These are phyloP conservation scores for Sporobolomyces roseus DNA, from an alignment of 768 basidiomycete species.

Conservation along the genomic window DNA sequence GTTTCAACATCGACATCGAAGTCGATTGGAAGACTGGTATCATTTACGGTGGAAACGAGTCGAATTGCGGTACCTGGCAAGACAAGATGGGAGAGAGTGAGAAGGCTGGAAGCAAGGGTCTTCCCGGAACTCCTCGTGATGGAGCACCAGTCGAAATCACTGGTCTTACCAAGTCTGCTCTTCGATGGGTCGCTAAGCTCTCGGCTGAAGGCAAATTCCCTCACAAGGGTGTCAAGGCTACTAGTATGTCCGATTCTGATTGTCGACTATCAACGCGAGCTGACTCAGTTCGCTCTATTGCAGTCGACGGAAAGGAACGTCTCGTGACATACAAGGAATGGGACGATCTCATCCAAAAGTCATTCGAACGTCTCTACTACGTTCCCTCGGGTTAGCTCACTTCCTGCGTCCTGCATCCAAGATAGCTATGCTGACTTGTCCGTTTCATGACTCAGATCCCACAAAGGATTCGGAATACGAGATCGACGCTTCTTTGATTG, in stretches of 20 bases:
- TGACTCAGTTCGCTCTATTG: slow-evolving; percentile 2
- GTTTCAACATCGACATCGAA: slow-evolving; percentile 85
- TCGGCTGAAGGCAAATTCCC: slow-evolving; percentile 69
- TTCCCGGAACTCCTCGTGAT: slow-evolving; percentile 93
- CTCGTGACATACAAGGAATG: slow-evolving; percentile 86
- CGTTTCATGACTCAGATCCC: slow-evolving; percentile 57
- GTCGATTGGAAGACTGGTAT: slow-evolving; percentile 97
- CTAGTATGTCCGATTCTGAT: slow-evolving; percentile 56
- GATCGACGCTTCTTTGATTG: slow-evolving; percentile 66
- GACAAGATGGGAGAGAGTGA: slow-evolving; percentile 66
- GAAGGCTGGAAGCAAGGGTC: slow-evolving; percentile 86
- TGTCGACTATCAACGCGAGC: slow-evolving; percentile 8
- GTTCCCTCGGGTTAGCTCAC: slow-evolving; percentile 65
- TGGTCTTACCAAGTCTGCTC: slow-evolving; percentile 83
- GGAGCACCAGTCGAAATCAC: slow-evolving; percentile 95
- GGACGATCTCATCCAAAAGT: slow-evolving; percentile 73
- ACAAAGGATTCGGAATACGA: slow-evolving; percentile 66
- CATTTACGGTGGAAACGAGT: slow-evolving; percentile 75
- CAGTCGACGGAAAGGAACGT: slow-evolving; percentile 67
- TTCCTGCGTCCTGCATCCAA: too few relatives aligned
- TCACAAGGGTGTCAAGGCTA: slow-evolving; percentile 79
- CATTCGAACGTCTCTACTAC: slow-evolving; percentile 88
- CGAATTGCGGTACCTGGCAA: slow-evolving; percentile 96
- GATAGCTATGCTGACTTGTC: too few relatives aligned
- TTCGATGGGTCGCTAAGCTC: slow-evolving; percentile 78